phyloP scores from a whole-genome alignment of 2,329 filamentous ascomycete genomes.

The Calonectria pteridis region DNA sequence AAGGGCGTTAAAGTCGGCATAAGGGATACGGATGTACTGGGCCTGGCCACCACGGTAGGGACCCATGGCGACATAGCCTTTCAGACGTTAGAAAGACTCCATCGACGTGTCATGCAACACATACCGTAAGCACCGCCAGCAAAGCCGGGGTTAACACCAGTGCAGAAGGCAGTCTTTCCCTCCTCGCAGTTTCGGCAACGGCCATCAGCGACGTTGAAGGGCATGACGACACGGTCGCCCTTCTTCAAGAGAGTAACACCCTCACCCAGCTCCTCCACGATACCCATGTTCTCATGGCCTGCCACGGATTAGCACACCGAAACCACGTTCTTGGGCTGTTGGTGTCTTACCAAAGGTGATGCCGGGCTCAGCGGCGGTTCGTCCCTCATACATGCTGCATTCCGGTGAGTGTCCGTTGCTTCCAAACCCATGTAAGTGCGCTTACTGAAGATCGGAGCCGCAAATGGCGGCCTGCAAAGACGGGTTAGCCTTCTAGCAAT shows the following conservation, averaged over 20 bases:
- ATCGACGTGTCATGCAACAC: neutral
- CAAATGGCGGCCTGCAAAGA: slow-evolving; percentile 60
- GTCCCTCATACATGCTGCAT: slow-evolving; percentile 73
- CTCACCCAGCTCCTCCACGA: slow-evolving; percentile 65
- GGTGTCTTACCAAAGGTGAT: slow-evolving; percentile 66
- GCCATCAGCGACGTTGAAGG: slow-evolving; percentile 75
- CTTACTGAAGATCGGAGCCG: slow-evolving; percentile 63
- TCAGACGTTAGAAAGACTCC: neutral
- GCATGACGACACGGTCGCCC: slow-evolving; percentile 73
- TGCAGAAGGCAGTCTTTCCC: slow-evolving; percentile 74
- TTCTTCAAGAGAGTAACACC: slow-evolving; percentile 73
- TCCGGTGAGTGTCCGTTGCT: slow-evolving; percentile 17
- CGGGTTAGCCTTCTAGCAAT: slow-evolving; percentile 18
- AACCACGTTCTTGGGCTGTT: neutral
- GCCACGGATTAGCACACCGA: neutral
- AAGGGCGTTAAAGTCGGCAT: slow-evolving; percentile 75
- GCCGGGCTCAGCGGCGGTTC: slow-evolving; percentile 72
- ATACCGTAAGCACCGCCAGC: slow-evolving; percentile 51
- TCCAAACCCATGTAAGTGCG: slow-evolving; percentile 9
- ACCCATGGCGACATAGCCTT: slow-evolving; percentile 71
- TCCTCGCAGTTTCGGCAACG: slow-evolving; percentile 75
- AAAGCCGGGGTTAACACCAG: slow-evolving; percentile 60
- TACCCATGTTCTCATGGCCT: slow-evolving; percentile 72
- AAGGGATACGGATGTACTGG: slow-evolving; percentile 74
- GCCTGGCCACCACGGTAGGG: slow-evolving; percentile 67